phyloP scores from a whole-genome alignment of 345 rosid genomes.

The Ceriops zippeliana region DNA sequence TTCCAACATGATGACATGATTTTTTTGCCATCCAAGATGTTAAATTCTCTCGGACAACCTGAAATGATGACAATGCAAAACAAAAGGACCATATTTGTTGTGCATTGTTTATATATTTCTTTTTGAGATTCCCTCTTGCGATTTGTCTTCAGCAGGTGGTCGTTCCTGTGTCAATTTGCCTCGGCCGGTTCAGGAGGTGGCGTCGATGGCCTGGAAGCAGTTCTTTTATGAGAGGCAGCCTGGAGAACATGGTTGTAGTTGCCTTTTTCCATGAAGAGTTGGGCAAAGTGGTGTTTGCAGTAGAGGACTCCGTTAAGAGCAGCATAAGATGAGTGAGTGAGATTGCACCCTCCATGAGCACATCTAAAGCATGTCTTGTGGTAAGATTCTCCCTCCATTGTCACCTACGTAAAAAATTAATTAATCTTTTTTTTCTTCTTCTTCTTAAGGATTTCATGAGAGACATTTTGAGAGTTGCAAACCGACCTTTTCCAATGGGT shows the following conservation, averaged over 20 bases:
- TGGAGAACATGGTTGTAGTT: conserved; percentile 79
- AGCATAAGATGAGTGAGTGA: conserved; percentile 71
- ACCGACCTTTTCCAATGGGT: conserved; percentile 76
- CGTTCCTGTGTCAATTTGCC: neutral
- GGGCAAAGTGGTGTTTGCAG: conserved; percentile 89
- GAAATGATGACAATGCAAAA: neutral
- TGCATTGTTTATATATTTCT: neutral
- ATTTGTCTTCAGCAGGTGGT: conserved; percentile 8
- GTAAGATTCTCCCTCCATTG: conserved; percentile 74
- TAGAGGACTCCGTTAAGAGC: conserved; percentile 72
- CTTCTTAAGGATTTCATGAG: neutral
- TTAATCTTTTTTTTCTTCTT: neutral
- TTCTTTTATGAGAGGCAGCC: conserved; percentile 60
- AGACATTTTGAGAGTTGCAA: neutral
- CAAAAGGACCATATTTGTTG: neutral
- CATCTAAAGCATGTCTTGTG: conserved; percentile 93
- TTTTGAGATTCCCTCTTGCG: conserved; percentile 2
- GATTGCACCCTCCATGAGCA: conserved; percentile 68
- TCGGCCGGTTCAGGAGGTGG: conserved; percentile 53
- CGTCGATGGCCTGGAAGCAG: conserved; percentile 44
- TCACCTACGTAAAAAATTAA: conserved; percentile 41
- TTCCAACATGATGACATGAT: neutral
- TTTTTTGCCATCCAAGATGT: neutral
- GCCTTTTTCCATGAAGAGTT: conserved; percentile 88
- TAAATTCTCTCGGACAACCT: no score